A percentile compares a stretch with the other conserved stretches of the same genome.
Evolutionary conservation across 2,329 filamentous ascomycete genomes (phyloP).

Genomic region (Amauroascus verrucosus): DNA sequence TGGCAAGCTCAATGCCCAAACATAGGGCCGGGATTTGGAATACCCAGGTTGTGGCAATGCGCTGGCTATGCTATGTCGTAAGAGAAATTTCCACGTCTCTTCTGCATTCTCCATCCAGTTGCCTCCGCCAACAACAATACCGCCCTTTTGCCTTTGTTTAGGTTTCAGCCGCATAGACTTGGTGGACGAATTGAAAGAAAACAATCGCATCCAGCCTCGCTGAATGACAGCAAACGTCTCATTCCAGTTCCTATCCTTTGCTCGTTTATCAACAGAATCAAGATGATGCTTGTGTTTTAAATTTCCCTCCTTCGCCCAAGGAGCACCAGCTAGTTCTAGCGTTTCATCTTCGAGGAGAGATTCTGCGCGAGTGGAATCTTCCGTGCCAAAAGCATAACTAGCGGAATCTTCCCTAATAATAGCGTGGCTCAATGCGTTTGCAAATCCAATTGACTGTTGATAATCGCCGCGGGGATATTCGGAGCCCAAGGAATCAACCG

Average conservation of each 20-base stretch:
- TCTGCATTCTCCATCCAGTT: conserved; percentile 98
- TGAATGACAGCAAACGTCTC: conserved; percentile 95
- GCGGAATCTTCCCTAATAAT: conserved; percentile 74
- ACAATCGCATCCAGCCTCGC: conserved; percentile 85
- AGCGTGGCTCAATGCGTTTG: conserved; percentile 88
- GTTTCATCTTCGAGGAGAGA: conserved; percentile 84
- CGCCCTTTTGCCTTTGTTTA: conserved; percentile 44
- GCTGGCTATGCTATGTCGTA: conserved; percentile 86
- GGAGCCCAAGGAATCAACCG: conserved; percentile 79
- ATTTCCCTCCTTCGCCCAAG: conserved; percentile 96
- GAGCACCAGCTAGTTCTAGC: conserved; percentile 81
- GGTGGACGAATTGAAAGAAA: conserved; percentile 72
- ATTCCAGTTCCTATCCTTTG: conserved; percentile 87
- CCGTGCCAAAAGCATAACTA: conserved; percentile 43
- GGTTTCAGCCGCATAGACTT: conserved; percentile 58
- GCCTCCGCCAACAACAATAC: conserved; percentile 74
- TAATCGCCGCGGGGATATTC: conserved; percentile 68
- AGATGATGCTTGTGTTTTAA: conserved; percentile 94
- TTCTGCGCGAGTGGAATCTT: conserved; percentile 50
- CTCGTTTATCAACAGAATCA: conserved; percentile 79
- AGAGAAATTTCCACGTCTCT: conserved; percentile 71
- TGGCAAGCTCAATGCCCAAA: conserved; percentile 87
- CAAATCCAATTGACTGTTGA: conserved; percentile 94
- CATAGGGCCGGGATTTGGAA: conserved; percentile 77
- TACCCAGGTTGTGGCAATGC: conserved; percentile 84